Percentiles rank a stretch among this genome's conserved stretches.
These are phyloP conservation scores for Botrytis hyacinthi DNA, from an alignment of 2,329 filamentous ascomycete species.

Conservation along the genomic window DNA sequence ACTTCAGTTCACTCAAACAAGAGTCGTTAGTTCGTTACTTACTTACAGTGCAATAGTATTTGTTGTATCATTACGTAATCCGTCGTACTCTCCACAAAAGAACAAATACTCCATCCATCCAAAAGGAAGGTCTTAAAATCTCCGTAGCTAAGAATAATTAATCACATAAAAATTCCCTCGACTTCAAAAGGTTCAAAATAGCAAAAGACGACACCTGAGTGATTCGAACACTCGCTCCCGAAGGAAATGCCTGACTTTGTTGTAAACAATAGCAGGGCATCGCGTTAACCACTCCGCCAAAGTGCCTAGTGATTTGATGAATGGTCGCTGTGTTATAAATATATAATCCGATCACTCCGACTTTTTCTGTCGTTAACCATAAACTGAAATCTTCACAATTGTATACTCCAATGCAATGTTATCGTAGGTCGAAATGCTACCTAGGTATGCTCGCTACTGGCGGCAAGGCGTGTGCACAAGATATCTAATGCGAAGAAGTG, in stretches of 20 bases:
- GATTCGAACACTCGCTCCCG: slow-evolving; percentile 46
- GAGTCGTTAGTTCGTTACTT: background rate
- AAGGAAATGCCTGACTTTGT: slow-evolving; percentile 39
- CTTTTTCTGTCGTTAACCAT: background rate
- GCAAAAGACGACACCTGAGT: slow-evolving; percentile 39
- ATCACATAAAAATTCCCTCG: background rate
- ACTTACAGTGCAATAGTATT: background rate
- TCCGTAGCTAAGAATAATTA: background rate
- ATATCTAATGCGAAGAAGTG: background rate
- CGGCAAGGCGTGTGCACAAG: background rate
- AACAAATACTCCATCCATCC: background rate
- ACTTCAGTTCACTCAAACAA: background rate
- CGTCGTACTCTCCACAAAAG: background rate
- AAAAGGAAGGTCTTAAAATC: background rate
- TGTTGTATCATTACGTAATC: background rate
- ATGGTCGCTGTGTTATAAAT: accelerated
- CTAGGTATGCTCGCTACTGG: background rate
- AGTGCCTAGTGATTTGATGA: slow-evolving; percentile 23
- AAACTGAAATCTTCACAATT: background rate
- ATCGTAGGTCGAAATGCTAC: background rate
- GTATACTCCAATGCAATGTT: background rate
- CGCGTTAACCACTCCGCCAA: slow-evolving; percentile 33
- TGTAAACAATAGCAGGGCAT: slow-evolving; percentile 29
- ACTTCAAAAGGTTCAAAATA: background rate
- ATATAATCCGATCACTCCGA: accelerated